Evolutionary conservation across 306 rosid species (phyloP).

Genomic region (Oemleria cerasiformis): DNA sequence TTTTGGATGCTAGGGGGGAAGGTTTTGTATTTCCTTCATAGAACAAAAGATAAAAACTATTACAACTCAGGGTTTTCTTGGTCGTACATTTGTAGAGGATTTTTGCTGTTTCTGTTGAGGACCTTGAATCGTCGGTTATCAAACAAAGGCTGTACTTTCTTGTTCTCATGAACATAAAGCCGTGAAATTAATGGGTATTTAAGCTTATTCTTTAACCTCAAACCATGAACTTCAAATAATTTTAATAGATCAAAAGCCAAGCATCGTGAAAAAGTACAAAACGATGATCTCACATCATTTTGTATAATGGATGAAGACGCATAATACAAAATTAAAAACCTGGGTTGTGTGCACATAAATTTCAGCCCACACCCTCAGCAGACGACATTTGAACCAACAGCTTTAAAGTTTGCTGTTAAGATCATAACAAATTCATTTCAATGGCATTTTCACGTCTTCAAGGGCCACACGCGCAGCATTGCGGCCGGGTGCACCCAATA

Average conservation of each 20-base stretch:
- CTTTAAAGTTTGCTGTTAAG: not conserved
- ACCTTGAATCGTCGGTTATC: too few relatives aligned
- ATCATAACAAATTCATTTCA: not conserved
- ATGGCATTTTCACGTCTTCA: constrained; percentile 41
- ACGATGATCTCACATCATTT: not conserved
- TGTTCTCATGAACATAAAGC: too few relatives aligned
- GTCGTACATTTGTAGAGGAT: not conserved
- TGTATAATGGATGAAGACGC: not conserved
- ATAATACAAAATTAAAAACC: not conserved
- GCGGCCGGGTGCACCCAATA: constrained; percentile 93
- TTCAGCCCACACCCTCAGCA: not conserved
- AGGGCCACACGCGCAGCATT: constrained; percentile 82
- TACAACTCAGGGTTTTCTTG: not conserved
- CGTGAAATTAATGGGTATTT: too few relatives aligned
- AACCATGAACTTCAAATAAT: not conserved
- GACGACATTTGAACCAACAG: not conserved
- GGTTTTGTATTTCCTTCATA: not conserved
- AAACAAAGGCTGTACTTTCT: too few relatives aligned
- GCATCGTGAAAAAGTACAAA: not conserved
- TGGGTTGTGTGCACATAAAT: not conserved
- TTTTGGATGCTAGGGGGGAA: not conserved
- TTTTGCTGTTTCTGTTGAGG: too few relatives aligned
- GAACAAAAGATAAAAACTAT: not conserved
- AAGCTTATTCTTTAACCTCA: too few relatives aligned
- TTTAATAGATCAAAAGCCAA: not conserved